phyloP scores from a whole-genome alignment of 78 protist species.

The Diacronema lutheri region DNA sequence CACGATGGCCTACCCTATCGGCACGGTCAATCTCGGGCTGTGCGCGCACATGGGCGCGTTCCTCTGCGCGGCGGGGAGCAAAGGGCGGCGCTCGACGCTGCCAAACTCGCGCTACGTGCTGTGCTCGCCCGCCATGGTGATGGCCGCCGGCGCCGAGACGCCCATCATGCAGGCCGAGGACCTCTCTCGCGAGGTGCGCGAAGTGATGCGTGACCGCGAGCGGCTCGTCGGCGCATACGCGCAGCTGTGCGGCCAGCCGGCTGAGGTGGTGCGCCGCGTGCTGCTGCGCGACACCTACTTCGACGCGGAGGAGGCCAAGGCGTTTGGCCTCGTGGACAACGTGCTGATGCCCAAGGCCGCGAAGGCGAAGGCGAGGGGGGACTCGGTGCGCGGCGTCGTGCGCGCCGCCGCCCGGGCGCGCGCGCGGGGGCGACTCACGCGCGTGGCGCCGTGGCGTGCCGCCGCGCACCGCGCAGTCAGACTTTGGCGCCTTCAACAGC shows the following conservation, averaged over 20 bases:
- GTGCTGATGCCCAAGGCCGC: neutral
- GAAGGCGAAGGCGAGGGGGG: neutral
- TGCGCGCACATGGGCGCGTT: neutral
- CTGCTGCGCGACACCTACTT: neutral
- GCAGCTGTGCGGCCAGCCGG: neutral
- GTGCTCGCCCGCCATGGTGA: neutral
- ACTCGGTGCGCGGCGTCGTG: neutral
- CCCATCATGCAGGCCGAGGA: slow-evolving; percentile 9
- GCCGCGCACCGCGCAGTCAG: too few species aligned
- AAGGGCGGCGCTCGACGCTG: slow-evolving; percentile 1
- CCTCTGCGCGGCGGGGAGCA: neutral
- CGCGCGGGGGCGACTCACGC: too few species aligned
- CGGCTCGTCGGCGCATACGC: neutral
- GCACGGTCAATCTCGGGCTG: slow-evolving; percentile 6
- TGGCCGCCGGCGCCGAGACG: too few species aligned
- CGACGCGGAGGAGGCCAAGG: neutral
- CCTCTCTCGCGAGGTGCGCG: neutral
- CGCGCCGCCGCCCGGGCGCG: neutral
- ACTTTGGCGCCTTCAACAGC: too few species aligned
- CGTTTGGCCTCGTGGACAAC: neutral
- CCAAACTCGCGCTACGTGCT: neutral
- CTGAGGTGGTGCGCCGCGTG: neutral
- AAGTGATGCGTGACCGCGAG: neutral
- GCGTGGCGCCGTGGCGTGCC: too few species aligned
- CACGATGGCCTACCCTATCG: neutral